Evolutionary conservation across 2,329 filamentous ascomycete species (phyloP).

Genomic region (Biscogniauxia sp.): DNA sequence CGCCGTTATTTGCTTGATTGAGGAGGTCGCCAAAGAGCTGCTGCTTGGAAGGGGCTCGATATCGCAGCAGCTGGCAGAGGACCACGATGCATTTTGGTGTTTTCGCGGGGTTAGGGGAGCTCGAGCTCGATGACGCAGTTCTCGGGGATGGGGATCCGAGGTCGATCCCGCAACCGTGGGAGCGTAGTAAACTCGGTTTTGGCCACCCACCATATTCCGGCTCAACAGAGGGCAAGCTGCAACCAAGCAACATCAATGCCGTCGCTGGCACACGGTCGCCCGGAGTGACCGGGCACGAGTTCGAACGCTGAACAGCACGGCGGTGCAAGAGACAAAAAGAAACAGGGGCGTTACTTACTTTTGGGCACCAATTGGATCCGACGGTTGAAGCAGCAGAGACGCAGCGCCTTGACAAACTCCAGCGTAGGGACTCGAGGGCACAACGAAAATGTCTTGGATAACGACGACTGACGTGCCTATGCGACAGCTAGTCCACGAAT

Average conservation of each 20-base stretch:
- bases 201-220: constrained; percentile 9
- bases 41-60: not conserved
- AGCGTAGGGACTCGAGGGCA: constrained; percentile 18
- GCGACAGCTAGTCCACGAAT: constrained; percentile 21
- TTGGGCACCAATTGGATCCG: constrained; percentile 46
- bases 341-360: constrained; percentile 44
- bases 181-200: constrained; percentile 11
- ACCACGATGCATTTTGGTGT: constrained; percentile 4
- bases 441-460: constrained; percentile 3
- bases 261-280: constrained; percentile 5
- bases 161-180: constrained; percentile 20
- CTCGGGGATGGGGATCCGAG: constrained; percentile 23
- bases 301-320: constrained; percentile 23
- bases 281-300: constrained; percentile 10
- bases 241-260: not conserved
- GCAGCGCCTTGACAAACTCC: constrained; percentile 28
- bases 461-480: not conserved
- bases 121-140: constrained; percentile 28
- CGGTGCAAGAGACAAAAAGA: constrained; percentile 12
- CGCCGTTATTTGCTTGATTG: constrained; percentile 3
- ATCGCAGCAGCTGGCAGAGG: constrained; percentile 1
- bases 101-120: constrained; percentile 8
- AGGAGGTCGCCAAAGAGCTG: constrained; percentile 1
- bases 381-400: constrained; percentile 28
- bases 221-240: constrained; percentile 1